These are phyloP conservation scores for Tephrocybe sp. DNA, from an alignment of 768 basidiomycete genomes.

Conservation along the genomic window DNA sequence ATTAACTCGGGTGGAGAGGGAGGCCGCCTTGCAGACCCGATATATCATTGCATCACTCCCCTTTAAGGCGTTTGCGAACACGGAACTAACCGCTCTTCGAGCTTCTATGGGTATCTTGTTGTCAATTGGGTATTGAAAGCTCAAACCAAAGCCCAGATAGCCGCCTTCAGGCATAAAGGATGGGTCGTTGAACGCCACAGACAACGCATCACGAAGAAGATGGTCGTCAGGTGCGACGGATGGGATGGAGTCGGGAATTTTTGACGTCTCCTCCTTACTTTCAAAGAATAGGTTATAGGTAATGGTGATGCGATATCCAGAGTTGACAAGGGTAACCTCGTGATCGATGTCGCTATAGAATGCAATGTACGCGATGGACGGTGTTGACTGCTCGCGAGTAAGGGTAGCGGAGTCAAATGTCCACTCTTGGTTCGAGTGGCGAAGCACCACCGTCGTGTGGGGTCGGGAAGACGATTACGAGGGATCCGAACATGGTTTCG, in stretches of 20 bases:
- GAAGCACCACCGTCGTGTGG: slow-evolving; percentile 43
- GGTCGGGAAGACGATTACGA: slow-evolving; percentile 49
- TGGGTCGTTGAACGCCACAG: slow-evolving; percentile 28
- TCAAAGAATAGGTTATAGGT: slow-evolving; percentile 41
- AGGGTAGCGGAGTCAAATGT: slow-evolving; percentile 27
- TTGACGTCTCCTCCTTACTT: neutral
- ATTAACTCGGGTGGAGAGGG: neutral
- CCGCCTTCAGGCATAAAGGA: slow-evolving; percentile 39
- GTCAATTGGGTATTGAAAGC: slow-evolving; percentile 34
- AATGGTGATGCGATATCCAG: slow-evolving; percentile 39
- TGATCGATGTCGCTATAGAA: slow-evolving; percentile 41
- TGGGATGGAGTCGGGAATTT: neutral
- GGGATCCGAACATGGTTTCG: slow-evolving; percentile 48
- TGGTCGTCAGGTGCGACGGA: slow-evolving; percentile 10
- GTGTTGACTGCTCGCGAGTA: slow-evolving; percentile 5
- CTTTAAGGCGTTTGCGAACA: slow-evolving; percentile 21
- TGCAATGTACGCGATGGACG: slow-evolving; percentile 32
- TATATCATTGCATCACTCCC: slow-evolving; percentile 28
- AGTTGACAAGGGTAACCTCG: slow-evolving; percentile 32
- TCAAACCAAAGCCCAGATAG: slow-evolving; percentile 37
- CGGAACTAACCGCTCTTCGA: neutral
- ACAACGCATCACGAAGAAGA: slow-evolving; percentile 14
- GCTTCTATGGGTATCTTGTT: no score
- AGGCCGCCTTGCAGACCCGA: slow-evolving; percentile 13
- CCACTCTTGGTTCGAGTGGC: slow-evolving; percentile 31